Evolutionary conservation across 352 stramenopile genomes (phyloP), one percentile per base, ranked within the genome.

Genomic region (Globisporangium polare): DNA sequence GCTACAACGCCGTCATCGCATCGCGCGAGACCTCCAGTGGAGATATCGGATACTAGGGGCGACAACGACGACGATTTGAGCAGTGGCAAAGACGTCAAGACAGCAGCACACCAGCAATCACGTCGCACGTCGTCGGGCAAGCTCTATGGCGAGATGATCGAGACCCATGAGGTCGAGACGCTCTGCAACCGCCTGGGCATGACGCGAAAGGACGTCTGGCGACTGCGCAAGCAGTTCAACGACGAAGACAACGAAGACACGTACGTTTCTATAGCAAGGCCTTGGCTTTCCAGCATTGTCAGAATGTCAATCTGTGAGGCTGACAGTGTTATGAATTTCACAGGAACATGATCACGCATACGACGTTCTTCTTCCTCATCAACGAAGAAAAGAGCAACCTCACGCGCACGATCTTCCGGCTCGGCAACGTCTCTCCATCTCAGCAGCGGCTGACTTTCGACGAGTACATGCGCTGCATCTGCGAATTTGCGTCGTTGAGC

Each of bases 311-410:
- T 26, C 54, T 65, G 5, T 8, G 5, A 22, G 8, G 24, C 35
- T 53, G 9, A 43, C 20, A 42, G 46, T 27, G 31, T 31, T 58
- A 2, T 53, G 5, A 27, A 13, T 31, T 50, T 18, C 27, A 60
- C 41, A 78, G 70, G 26, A 69, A 81, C 45, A 68, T 60, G 0
- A 75, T 81, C 42, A 83, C 71, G 22, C 58, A 78, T 22, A 60
- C 68, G 3, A 57, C 64, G 13, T 82, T 88, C 61, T 88, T 88
- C 60, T 82, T 75, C 53, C 59, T 90, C n/a, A 78, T 90, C 18
- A 67, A 77, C 8, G 70, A 88, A 46, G 60, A 82, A 22, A 68
- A 65, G 39, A 71, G 78, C 22, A 66, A 73, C 10, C 42, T 90
- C 20, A 84, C 75, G 2, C 67, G 68, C 17, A 66, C 66, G 42